phyloP scores from a whole-genome alignment of 2,329 filamentous ascomycete genomes.

The Pezicula carpinea region DNA sequence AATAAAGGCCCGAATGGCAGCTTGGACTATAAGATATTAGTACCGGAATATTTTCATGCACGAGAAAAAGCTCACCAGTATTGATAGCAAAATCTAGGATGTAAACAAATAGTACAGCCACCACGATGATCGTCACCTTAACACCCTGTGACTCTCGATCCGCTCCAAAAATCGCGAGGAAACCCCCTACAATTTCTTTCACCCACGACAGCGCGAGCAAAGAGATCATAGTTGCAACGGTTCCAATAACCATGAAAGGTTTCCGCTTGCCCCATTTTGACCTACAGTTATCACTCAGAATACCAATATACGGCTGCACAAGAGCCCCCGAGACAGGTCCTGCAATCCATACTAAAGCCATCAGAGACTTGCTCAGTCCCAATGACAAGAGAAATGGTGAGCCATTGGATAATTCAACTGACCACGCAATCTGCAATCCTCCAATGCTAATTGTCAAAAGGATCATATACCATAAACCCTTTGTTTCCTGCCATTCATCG shows the following conservation, averaged over 20 bases:
- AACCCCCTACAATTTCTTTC: slow-evolving; percentile 63
- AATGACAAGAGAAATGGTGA: slow-evolving; percentile 79
- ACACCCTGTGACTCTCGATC: slow-evolving; percentile 60
- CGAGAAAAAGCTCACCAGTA: slow-evolving; percentile 54
- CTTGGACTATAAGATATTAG: slow-evolving; percentile 60
- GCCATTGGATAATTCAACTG: slow-evolving; percentile 88
- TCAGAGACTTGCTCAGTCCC: slow-evolving; percentile 75
- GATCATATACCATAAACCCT: slow-evolving; percentile 81
- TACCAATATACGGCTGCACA: slow-evolving; percentile 79
- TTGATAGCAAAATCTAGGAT: slow-evolving; percentile 93
- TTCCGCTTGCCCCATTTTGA: slow-evolving; percentile 72
- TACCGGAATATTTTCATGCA: not conserved
- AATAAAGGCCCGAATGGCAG: slow-evolving; percentile 85
- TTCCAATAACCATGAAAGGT: slow-evolving; percentile 74
- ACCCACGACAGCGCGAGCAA: slow-evolving; percentile 71
- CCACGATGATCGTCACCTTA: slow-evolving; percentile 63
- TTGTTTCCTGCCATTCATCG: slow-evolving; percentile 57
- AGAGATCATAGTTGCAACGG: slow-evolving; percentile 60
- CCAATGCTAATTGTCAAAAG: slow-evolving; percentile 82
- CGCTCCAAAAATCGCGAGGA: slow-evolving; percentile 67
- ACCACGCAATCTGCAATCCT: slow-evolving; percentile 91
- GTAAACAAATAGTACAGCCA: slow-evolving; percentile 84
- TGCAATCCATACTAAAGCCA: slow-evolving; percentile 82
- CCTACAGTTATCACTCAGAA: slow-evolving; percentile 74
- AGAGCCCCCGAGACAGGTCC: slow-evolving; percentile 74